phyloP scores from a whole-genome alignment of 768 basidiomycete species.

The Mrakia hoshinonis region DNA sequence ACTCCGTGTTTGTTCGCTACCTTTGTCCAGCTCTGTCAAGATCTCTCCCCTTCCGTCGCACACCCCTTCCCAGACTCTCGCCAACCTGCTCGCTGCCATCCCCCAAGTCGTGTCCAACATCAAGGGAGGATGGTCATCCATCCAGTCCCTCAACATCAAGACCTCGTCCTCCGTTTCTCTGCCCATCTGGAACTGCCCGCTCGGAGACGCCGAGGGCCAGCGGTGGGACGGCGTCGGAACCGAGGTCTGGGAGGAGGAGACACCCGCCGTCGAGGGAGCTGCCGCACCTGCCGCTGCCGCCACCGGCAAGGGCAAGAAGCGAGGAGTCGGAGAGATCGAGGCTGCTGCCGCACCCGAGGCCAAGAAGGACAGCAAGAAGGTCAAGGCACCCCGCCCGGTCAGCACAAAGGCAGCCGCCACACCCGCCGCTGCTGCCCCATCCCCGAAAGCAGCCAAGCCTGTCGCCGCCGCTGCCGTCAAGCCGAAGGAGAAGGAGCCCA shows the following conservation, averaged over 20 bases:
- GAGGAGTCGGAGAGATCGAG: slow-evolving; percentile 14
- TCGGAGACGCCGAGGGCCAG: slow-evolving; percentile 55
- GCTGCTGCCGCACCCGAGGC: background rate
- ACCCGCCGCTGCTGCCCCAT: slow-evolving; percentile 5
- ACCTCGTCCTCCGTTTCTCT: slow-evolving; percentile 71
- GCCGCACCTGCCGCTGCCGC: background rate
- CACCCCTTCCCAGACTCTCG: slow-evolving; percentile 58
- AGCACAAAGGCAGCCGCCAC: slow-evolving; percentile 36
- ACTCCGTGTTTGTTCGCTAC: background rate
- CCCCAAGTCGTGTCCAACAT: slow-evolving; percentile 64
- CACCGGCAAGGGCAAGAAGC: slow-evolving; percentile 19
- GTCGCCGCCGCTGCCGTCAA: slow-evolving; percentile 10
- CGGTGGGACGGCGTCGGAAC: slow-evolving; percentile 47
- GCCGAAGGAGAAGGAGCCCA: slow-evolving; percentile 25
- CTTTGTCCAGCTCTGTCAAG: slow-evolving; percentile 61
- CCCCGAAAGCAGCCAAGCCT: slow-evolving; percentile 45
- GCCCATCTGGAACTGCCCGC: slow-evolving; percentile 79
- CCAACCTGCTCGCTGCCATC: slow-evolving; percentile 68
- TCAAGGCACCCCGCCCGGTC: background rate
- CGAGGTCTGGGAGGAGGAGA: slow-evolving; percentile 25
- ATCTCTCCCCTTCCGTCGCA: slow-evolving; percentile 62
- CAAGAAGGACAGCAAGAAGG: slow-evolving; percentile 29
- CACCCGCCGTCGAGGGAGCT: background rate
- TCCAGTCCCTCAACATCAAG: slow-evolving; percentile 82
- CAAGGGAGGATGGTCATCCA: slow-evolving; percentile 77